These are phyloP conservation scores for Fusarium cicatricum DNA, from an alignment of 2,329 filamentous ascomycete species.

Conservation along the genomic window DNA sequence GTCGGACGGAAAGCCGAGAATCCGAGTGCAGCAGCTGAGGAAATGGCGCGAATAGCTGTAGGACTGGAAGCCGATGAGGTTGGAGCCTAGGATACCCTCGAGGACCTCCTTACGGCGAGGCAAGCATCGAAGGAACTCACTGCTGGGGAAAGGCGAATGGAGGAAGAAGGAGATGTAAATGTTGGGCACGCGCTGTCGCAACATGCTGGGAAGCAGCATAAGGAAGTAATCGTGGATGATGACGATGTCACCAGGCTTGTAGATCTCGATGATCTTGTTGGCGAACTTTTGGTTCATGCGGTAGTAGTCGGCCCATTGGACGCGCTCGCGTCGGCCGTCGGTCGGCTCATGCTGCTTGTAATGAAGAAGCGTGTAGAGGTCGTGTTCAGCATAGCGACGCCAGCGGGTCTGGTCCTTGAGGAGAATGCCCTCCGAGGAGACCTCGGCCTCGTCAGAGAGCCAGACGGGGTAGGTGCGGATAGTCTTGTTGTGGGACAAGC, in stretches of 20 bases:
- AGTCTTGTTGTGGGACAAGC: constrained; percentile 75
- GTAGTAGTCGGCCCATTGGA: constrained; percentile 92
- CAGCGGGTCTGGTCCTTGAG: constrained; percentile 86
- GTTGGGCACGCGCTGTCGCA: constrained; percentile 85
- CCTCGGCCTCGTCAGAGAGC: constrained; percentile 80
- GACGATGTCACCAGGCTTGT: constrained; percentile 92
- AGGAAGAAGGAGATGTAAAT: constrained; percentile 96
- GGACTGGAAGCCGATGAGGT: constrained; percentile 94
- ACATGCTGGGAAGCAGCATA: constrained; percentile 85
- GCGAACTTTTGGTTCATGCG: constrained; percentile 93
- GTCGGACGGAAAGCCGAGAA: constrained; percentile 90
- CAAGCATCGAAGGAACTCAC: constrained; percentile 91
- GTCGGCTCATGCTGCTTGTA: constrained; percentile 95
- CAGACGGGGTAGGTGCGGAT: constrained; percentile 88
- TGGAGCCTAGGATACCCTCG: constrained; percentile 87
- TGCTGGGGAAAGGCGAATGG: constrained; percentile 94
- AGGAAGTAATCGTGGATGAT: constrained; percentile 96
- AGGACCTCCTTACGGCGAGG: constrained; percentile 89
- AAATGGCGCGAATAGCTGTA: constrained; percentile 97
- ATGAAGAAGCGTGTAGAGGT: constrained; percentile 92
- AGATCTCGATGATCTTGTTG: constrained; percentile 85
- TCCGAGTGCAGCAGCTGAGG: constrained; percentile 89
- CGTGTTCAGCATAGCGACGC: constrained; percentile 89
- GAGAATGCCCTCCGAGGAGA: constrained; percentile 70
- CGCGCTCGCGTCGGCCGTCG: constrained; percentile 81